A percentile compares a stretch with the other conserved stretches of the same genome.
These are phyloP conservation scores for Russula compacta DNA, from an alignment of 768 basidiomycete species.

Conservation along the genomic window DNA sequence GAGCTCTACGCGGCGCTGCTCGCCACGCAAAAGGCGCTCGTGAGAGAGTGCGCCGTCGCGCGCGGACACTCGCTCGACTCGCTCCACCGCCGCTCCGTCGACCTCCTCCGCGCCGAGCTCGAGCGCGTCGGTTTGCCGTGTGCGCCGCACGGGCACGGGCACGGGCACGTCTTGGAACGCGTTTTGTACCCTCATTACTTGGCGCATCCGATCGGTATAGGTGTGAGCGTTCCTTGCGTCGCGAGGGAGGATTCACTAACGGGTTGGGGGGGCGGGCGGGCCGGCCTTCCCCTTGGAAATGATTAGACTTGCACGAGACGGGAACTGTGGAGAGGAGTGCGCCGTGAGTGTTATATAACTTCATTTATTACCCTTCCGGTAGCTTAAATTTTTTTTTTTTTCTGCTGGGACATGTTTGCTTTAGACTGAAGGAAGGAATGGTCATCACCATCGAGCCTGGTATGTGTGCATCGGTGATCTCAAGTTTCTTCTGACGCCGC, in stretches of 20 bases:
- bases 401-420: too few relatives aligned
- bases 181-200: constrained; percentile 87
- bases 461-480: constrained; percentile 22
- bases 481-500: not conserved
- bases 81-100: constrained; percentile 67
- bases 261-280: too few relatives aligned
- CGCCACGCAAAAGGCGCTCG: constrained; percentile 58
- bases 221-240: too few relatives aligned
- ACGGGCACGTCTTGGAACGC: constrained; percentile 52
- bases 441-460: constrained; percentile 91
- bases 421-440: constrained; percentile 78
- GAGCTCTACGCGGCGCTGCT: constrained; percentile 81
- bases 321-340: constrained; percentile 45
- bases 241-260: too few relatives aligned
- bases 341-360: constrained; percentile 33
- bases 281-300: too few relatives aligned
- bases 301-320: constrained; percentile 85
- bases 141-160: constrained; percentile 33
- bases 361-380: not conserved
- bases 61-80: constrained; percentile 56
- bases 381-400: not conserved
- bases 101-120: constrained; percentile 60
- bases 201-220: constrained; percentile 86
- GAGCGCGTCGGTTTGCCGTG: constrained; percentile 54
- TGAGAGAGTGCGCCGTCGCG: constrained; percentile 50